Evolutionary conservation across 306 rosid species (phyloP), one percentile per base, ranked within the genome.

Genomic region (Begonia peltatifolia): DNA sequence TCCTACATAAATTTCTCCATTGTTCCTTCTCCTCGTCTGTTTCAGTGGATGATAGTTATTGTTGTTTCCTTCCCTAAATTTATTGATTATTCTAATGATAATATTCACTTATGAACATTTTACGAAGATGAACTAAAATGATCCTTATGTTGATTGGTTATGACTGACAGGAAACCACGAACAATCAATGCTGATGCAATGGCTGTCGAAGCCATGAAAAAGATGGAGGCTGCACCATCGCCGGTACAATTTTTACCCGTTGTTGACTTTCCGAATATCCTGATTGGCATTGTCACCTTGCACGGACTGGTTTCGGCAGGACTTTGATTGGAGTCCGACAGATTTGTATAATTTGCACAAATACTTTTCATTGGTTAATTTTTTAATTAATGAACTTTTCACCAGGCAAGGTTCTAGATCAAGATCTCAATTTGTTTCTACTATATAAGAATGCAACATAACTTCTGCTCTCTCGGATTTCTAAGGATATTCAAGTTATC

Each of bases 151-250:
- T 9, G 8, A 30, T 30, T 7, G 38, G 8, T 30, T 30, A 7
- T 30, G 38, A 30, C 38, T 53, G 58, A 14, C 66, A 87, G 99
- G 88, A 76, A 68, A 11, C 94, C 99, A 1, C 78, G 94, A 74
- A 79, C 70, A 23, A 81, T 92, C 8, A 71, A 78, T 38, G 83
- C 87, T 8, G 93, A 87, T 14, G 79, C 87, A 0, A 86, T 86
- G 99, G 96, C 99, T 0, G 99, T 92, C 16, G 84, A 79, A 2
- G 99, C 99, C 47, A 92, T 83, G 99, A 76, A 87, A 78, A 92
- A 79, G 78, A 92, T 92, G 96, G 99, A 92, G 73, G 96, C 94
- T 11, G 84, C 99, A 9, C 96, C 99, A 43, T 92, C 96, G 41
- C 81, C 94, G 9, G 99, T 92, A 14, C 99, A 86, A 58, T 92